These are phyloP conservation scores for Trematosphaeria pertusa DNA, from an alignment of 2,329 filamentous ascomycete species.

Conservation along the genomic window DNA sequence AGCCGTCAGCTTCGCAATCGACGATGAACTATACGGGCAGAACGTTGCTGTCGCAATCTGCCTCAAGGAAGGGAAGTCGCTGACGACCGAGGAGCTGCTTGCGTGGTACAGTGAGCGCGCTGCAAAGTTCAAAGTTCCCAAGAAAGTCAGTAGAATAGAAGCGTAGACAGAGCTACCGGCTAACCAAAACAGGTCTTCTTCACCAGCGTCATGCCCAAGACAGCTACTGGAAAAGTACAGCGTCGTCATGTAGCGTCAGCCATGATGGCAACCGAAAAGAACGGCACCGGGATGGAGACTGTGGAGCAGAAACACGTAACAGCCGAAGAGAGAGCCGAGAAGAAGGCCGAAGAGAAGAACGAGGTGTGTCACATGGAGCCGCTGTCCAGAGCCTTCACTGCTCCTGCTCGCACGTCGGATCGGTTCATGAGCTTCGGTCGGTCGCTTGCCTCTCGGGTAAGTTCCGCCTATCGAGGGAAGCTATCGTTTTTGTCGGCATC, in stretches of 20 bases:
- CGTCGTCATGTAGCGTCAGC: constrained; percentile 18
- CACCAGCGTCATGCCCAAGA: constrained; percentile 39
- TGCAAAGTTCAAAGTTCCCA: constrained; percentile 80
- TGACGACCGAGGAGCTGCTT: constrained; percentile 65
- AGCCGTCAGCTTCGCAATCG: constrained; percentile 78
- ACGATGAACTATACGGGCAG: constrained; percentile 78
- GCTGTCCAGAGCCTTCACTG: background rate
- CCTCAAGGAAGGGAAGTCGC: constrained; percentile 62
- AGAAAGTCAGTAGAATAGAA: constrained; percentile 63
- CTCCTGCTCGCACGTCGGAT: background rate
- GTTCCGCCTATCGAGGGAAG: constrained; percentile 3
- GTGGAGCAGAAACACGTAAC: background rate
- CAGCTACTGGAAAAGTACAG: constrained; percentile 37
- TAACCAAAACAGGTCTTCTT: constrained; percentile 63
- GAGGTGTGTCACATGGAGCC: background rate
- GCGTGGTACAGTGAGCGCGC: constrained; percentile 69
- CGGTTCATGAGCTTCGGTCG: constrained; percentile 6
- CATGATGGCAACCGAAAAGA: constrained; percentile 16
- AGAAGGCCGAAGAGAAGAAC: background rate
- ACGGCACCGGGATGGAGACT: background rate
- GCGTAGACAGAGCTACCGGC: background rate
- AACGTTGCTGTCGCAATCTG: constrained; percentile 78
- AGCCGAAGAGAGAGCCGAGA: background rate
- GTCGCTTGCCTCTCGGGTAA: constrained; percentile 10
- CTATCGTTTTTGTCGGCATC: constrained; percentile 3